Evolutionary conservation across 2,329 filamentous ascomycete species (phyloP).

Genomic region (Metarhizium sp.): DNA sequence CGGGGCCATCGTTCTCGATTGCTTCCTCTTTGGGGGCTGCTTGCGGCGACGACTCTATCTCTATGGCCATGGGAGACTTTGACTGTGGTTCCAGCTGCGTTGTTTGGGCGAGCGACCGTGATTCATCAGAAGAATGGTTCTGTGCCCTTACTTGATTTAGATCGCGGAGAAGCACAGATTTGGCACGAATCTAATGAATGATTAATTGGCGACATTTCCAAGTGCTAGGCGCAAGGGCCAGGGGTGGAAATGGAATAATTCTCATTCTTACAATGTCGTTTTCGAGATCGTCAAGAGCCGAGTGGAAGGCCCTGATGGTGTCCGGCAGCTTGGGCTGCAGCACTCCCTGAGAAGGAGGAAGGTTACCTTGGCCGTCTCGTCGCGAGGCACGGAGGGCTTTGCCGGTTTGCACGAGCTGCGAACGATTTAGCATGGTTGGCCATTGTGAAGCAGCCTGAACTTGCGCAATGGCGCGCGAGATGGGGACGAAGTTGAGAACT

Average conservation of each 20-base stretch:
- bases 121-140: conserved; percentile 12
- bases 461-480: conserved; percentile 4
- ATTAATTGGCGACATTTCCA: neutral
- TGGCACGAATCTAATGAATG: conserved; percentile 31
- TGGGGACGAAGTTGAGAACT: neutral
- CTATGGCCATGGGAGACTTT: conserved; percentile 26
- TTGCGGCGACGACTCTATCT: conserved; percentile 25
- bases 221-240: neutral
- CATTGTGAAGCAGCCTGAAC: neutral
- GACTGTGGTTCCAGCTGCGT: conserved; percentile 25
- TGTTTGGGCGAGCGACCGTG: conserved; percentile 6
- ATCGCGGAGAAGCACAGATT: conserved; percentile 46
- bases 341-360: conserved; percentile 20
- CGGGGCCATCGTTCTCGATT: conserved; percentile 22
- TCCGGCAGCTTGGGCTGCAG: conserved; percentile 35
- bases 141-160: conserved; percentile 30
- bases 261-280: conserved; percentile 40
- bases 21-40: conserved; percentile 18
- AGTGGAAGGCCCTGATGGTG: conserved; percentile 39
- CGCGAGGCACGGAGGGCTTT: conserved; percentile 43
- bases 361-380: conserved; percentile 33
- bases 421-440: neutral
- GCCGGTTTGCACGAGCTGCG: conserved; percentile 48
- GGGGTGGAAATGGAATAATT: neutral
- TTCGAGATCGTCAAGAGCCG: conserved; percentile 47